Evolutionary conservation across 345 rosid genomes (phyloP).

Genomic region (Xanthoceras sorbifolium): DNA sequence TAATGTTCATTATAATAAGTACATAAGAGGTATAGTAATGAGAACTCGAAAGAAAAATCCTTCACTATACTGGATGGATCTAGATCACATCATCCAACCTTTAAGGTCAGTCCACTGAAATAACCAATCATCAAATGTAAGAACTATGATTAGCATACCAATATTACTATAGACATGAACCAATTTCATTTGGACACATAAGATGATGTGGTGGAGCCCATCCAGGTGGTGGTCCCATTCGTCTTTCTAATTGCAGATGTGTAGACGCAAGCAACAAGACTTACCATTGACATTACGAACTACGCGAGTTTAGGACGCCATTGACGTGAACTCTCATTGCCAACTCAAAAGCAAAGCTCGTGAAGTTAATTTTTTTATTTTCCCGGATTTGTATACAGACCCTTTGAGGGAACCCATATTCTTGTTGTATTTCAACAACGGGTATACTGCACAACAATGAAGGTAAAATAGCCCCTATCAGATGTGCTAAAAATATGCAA

Average conservation of each 20-base stretch:
- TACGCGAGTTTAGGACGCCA: neutral
- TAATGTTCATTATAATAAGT: neutral
- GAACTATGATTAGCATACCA: neutral
- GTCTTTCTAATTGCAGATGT: neutral
- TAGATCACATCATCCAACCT: neutral
- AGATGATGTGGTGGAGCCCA: neutral
- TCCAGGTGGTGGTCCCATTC: neutral
- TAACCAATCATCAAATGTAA: neutral
- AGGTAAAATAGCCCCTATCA: neutral
- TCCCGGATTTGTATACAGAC: neutral
- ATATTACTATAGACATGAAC: neutral
- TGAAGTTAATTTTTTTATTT: neutral
- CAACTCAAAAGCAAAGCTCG: neutral
- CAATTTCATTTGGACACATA: neutral
- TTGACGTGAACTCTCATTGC: neutral
- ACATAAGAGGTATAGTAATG: too few species aligned
- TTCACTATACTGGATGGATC: neutral
- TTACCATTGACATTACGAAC: neutral
- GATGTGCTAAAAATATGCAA: neutral
- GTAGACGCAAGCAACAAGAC: neutral
- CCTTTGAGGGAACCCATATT: neutral
- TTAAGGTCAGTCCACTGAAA: neutral
- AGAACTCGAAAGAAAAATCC: neutral
- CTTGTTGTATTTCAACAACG: slow-evolving; percentile 1
- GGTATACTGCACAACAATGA: too few species aligned